Conservation (phyloP, 768 basidiomycete species). For the Gyrodon lividus region DNA sequence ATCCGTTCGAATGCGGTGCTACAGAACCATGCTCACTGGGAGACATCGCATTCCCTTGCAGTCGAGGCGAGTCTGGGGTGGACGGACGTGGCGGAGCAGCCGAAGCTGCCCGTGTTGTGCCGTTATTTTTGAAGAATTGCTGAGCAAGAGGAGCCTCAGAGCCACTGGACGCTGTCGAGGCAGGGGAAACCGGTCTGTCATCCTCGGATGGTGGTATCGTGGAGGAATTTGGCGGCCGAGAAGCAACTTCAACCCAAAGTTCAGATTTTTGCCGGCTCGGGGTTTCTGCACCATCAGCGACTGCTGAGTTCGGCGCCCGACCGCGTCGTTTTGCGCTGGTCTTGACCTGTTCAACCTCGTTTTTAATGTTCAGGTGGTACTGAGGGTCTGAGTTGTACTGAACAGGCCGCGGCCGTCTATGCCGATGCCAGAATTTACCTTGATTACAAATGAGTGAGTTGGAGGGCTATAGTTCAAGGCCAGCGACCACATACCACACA, state of each 20-base stretch:
- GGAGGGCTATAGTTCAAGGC: conserved; percentile 1
- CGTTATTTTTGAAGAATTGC: conserved; percentile 56
- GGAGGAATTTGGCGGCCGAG: conserved; percentile 32
- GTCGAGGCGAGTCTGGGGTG: conserved; percentile 27
- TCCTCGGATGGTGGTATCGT: conserved; percentile 35
- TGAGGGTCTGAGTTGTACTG: conserved; percentile 77
- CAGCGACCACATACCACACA: conserved; percentile 67
- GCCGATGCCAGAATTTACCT: conserved; percentile 92
- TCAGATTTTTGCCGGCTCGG: conserved; percentile 44
- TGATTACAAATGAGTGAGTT: conserved; percentile 5
- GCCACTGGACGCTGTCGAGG: conserved; percentile 69
- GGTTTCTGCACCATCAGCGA: conserved; percentile 49
- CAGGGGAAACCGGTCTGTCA: conserved; percentile 66
- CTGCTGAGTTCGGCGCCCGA: conserved; percentile 24
- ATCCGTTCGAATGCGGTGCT: conserved; percentile 13
- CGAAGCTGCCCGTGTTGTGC: conserved; percentile 29
- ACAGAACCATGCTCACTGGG: conserved; percentile 15
- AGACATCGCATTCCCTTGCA: conserved; percentile 11
- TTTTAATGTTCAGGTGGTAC: conserved; percentile 57
- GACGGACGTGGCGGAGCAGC: conserved; percentile 21
- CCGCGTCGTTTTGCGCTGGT: conserved; percentile 51
- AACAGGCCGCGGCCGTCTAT: conserved; percentile 76
- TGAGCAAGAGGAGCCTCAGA: conserved; percentile 76
- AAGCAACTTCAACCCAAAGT: conserved; percentile 34
- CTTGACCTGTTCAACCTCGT: conserved; percentile 57